Base-by-base conservation (phyloP, 2,329 filamentous ascomycete species). In the Phialophora expanda region DNA sequence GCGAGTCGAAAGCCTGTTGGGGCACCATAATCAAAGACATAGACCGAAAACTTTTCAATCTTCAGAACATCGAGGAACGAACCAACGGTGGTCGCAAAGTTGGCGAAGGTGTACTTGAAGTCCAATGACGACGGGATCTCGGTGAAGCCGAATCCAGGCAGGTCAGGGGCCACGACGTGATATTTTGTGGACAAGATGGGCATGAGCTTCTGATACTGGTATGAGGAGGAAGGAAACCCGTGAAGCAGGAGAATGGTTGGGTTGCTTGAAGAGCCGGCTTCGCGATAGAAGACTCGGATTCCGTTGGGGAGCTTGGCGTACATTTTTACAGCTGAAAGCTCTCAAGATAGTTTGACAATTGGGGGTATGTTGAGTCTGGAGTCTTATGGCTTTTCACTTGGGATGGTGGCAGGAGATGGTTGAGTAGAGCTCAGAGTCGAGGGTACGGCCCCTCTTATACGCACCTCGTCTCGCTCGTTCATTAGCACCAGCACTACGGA, bases 21-120 rank as follows among this genome's bases (percentile, higher is more conserved):
- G 0, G 85, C 84, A 58, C 86, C 86, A 73, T 88, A 88, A 77
- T 89, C 86, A 73, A 89, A 88, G 67, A 88, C 81, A 74, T 87
- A 89, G 30, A 86, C 74, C 14, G 82, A 80, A 75, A 83, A 87
- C 34, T 78, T 80, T 20, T 62, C 44, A 41, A 87, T 77, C 2
- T 75, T 66, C 8, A 88, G 75, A 0, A 78, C 76, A 41, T 81
- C 77, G 12, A 86, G 73, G 70, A 87, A 87, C 6, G 78, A 78
- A 9, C 76, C 76, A 41, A 85, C 77, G 1, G 82, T 84, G 5
- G 62, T 73, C 38, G 85, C 76, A 5, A 88, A 74, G 72, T 78
- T 81, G 55, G 79, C 82, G 69, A 89, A 88, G 14, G 80, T 85
- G 77, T 87, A 85, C 7, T 72, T 72, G 77, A 84, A 88, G 57